Conservation (phyloP, 2,329 filamentous ascomycete genomes). For the Sporothrix pallida region DNA sequence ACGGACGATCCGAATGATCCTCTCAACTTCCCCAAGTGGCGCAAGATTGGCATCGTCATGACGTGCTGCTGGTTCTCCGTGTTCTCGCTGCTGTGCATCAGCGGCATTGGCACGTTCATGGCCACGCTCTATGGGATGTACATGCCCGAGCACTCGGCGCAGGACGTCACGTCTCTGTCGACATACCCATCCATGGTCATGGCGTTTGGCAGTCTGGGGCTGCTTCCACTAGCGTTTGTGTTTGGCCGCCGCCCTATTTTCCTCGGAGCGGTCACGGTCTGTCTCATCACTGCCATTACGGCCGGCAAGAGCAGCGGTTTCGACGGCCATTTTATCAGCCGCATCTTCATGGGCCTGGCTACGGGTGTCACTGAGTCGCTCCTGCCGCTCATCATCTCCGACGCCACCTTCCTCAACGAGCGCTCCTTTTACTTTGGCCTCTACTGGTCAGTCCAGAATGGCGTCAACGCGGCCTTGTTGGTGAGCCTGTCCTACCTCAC, state of each 20-base stretch:
- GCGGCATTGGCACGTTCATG: background rate
- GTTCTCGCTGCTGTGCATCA: background rate
- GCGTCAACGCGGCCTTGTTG: background rate
- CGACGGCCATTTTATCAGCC: background rate
- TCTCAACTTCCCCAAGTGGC: background rate
- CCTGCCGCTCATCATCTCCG: background rate
- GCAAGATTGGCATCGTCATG: background rate
- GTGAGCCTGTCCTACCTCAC: background rate
- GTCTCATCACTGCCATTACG: background rate
- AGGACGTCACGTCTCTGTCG: background rate
- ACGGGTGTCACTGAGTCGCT: background rate
- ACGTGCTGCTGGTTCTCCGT: background rate
- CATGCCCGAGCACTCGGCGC: background rate
- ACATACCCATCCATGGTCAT: background rate
- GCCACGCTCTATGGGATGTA: background rate
- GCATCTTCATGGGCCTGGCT: background rate
- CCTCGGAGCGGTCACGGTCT: background rate
- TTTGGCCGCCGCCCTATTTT: background rate
- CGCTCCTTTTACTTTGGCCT: background rate
- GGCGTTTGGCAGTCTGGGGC: background rate
- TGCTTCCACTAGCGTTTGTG: background rate
- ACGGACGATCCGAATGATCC: background rate
- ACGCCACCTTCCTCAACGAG: conserved; percentile 2
- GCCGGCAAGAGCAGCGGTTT: background rate
- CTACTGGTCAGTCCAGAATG: background rate